Evolutionary conservation across 148 eudicot species (phyloP), one percentile per base, ranked within the genome.

Genomic region (Amaranthus palmeri): DNA sequence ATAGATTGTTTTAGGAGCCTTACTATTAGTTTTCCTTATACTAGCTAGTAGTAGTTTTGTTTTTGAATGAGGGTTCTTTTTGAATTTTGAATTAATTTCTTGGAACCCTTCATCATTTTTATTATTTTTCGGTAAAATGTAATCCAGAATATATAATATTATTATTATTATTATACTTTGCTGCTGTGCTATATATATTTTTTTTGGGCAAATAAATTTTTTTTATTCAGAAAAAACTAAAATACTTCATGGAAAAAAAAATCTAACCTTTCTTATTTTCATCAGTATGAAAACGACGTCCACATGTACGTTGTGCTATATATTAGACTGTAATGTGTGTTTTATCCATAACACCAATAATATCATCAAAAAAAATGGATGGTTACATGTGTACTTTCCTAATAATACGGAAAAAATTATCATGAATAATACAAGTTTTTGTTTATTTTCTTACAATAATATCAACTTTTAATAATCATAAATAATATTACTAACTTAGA

Each of bases 141-240:
- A 52, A 40, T 42, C 42, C 7, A 7, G 7, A 60, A 61, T 3
- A 45, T 25, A 47, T 10, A 17, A 12, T 6, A 76, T 47, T 25
- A 25, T 25, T 25, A 25, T 25, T 25, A 25, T 25, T 25, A 43
- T 10, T 25, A 25, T 25, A 55, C 69, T 73, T 78, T 78, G 81
- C 68, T 78, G 81, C 61, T 73, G 76, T 78, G 51, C 44, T 44
- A 53, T 63, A 52, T 44, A 71, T 8, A n/a, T n/a, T n/a, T n/a
- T n/a, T n/a, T n/a, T n/a, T n/a, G n/a, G n/a, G n/a, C n/a, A n/a
- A n/a, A n/a, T n/a, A n/a, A n/a, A n/a, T n/a, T n/a, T n/a, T n/a
- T n/a, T n/a, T n/a, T n/a, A n/a, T n/a, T n/a, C n/a, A n/a, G n/a
- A n/a, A n/a, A n/a, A n/a, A n/a, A n/a, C n/a, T n/a, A n/a, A n/a